These are phyloP conservation scores for Leccinum subspadiceum DNA, from an alignment of 1,284 basidiomycete species.

Conservation along the genomic window DNA sequence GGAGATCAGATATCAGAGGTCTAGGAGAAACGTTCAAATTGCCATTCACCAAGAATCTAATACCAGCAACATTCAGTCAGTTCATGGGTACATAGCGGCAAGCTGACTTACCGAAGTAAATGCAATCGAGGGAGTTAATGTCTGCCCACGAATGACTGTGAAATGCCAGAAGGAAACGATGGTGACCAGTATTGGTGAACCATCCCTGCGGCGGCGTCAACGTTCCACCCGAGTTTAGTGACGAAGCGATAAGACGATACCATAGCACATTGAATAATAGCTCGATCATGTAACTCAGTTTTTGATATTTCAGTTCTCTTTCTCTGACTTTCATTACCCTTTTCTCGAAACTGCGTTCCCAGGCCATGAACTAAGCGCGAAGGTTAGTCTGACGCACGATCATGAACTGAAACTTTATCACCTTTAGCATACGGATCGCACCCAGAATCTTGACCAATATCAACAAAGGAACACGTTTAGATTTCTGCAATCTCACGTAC, in stretches of 20 bases:
- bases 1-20: constrained; percentile 6
- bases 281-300: constrained; percentile 84
- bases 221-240: background rate
- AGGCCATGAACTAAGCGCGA: constrained; percentile 78
- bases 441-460: constrained; percentile 62
- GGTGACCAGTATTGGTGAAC: constrained; percentile 72
- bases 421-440: constrained; percentile 92
- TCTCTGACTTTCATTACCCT: constrained; percentile 72
- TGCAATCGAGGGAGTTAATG: constrained; percentile 80
- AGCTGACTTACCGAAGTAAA: constrained; percentile 54
- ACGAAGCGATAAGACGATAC: constrained; percentile 37
- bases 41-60: constrained; percentile 49
- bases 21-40: background rate
- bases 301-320: constrained; percentile 81
- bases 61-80: constrained; percentile 8
- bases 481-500: constrained; percentile 32
- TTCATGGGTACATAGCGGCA: background rate
- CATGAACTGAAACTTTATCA: constrained; percentile 21
- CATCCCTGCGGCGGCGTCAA: constrained; percentile 50
- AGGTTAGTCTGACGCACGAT: constrained; percentile 10
- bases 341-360: constrained; percentile 88
- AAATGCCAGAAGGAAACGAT: constrained; percentile 84
- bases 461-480: background rate
- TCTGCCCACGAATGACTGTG: constrained; percentile 64
- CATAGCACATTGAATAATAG: constrained; percentile 79